These are phyloP conservation scores for Asterella californica DNA, from an alignment of 225 moss, liverwort and hornwort genomes.

Conservation along the genomic window DNA sequence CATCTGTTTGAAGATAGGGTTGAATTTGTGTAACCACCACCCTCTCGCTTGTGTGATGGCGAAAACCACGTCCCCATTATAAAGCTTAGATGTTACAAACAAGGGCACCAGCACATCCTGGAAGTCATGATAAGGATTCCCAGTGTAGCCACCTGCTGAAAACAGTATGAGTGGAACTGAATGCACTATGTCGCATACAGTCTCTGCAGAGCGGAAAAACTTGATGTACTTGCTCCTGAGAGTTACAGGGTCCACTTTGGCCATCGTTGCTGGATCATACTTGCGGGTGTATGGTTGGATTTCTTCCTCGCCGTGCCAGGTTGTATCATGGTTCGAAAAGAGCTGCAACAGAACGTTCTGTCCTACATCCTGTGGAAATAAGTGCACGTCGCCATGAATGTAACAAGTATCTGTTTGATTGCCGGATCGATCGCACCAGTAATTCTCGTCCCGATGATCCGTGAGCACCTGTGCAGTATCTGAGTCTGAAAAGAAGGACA, in stretches of 20 bases:
- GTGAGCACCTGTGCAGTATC: constrained; percentile 3
- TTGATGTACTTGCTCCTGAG: constrained; percentile 19
- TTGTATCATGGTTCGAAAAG: constrained; percentile 13
- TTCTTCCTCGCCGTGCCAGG: constrained; percentile 28
- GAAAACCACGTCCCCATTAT: constrained; percentile 40
- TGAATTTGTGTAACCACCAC: constrained; percentile 48
- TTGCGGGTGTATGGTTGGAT: constrained; percentile 46
- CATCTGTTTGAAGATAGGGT: constrained; percentile 31
- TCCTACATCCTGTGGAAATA: constrained; percentile 18
- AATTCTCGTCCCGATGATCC: constrained; percentile 16
- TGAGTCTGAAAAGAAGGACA: not conserved
- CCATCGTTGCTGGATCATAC: constrained; percentile 39
- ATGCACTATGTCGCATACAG: constrained; percentile 32
- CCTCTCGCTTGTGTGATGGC: constrained; percentile 35
- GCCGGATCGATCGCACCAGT: constrained; percentile 47
- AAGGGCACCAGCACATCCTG: constrained; percentile 48
- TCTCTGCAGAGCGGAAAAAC: not conserved
- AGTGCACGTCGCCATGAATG: constrained; percentile 40
- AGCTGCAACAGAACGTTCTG: constrained; percentile 31
- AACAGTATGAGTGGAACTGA: constrained; percentile 36
- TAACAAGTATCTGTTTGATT: constrained; percentile 43
- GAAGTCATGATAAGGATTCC: constrained; percentile 53
- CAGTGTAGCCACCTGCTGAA: constrained; percentile 45
- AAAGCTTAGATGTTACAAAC: constrained; percentile 43
- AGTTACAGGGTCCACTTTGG: constrained; percentile 26